Conservation (phyloP, 2,329 filamentous ascomycete genomes). For the Colletotrichum coccodes region DNA sequence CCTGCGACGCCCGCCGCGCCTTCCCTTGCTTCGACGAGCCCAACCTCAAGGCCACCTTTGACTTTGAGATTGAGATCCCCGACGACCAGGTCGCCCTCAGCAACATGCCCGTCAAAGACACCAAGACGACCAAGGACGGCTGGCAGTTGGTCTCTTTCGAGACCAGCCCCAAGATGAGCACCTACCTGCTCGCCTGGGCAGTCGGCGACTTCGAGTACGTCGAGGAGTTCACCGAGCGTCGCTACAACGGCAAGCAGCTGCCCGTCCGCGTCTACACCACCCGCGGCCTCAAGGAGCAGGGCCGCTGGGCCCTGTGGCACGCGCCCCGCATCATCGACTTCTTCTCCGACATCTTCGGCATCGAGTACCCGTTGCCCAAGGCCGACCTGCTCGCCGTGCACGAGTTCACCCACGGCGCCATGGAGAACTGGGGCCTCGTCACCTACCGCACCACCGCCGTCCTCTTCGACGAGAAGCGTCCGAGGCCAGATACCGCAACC, state of each 20-base stretch:
- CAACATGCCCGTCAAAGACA: slow-evolving; percentile 92
- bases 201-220: slow-evolving; percentile 97
- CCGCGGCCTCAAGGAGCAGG: slow-evolving; percentile 92
- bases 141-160: slow-evolving; percentile 84
- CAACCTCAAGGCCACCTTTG: slow-evolving; percentile 95
- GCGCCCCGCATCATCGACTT: slow-evolving; percentile 95
- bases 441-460: slow-evolving; percentile 96
- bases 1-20: slow-evolving; percentile 91
- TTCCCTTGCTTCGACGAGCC: slow-evolving; percentile 99
- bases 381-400: slow-evolving; percentile 90
- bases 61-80: slow-evolving; percentile 92
- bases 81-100: slow-evolving; percentile 88
- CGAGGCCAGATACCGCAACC: slow-evolving; percentile 89
- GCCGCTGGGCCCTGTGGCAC: slow-evolving; percentile 87
- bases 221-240: slow-evolving; percentile 87
- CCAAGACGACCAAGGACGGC: slow-evolving; percentile 67
- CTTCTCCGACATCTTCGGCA: slow-evolving; percentile 93
- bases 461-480: slow-evolving; percentile 94
- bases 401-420: slow-evolving; percentile 88
- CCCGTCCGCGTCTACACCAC: slow-evolving; percentile 97
- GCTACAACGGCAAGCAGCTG: slow-evolving; percentile 90
- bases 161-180: slow-evolving; percentile 89
- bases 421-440: slow-evolving; percentile 97
- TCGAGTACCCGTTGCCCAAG: slow-evolving; percentile 94
- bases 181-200: slow-evolving; percentile 91